Evolutionary conservation across 139 green algal species (phyloP), one percentile per base, ranked within the genome.

Genomic region (Chlorella sp.): DNA sequence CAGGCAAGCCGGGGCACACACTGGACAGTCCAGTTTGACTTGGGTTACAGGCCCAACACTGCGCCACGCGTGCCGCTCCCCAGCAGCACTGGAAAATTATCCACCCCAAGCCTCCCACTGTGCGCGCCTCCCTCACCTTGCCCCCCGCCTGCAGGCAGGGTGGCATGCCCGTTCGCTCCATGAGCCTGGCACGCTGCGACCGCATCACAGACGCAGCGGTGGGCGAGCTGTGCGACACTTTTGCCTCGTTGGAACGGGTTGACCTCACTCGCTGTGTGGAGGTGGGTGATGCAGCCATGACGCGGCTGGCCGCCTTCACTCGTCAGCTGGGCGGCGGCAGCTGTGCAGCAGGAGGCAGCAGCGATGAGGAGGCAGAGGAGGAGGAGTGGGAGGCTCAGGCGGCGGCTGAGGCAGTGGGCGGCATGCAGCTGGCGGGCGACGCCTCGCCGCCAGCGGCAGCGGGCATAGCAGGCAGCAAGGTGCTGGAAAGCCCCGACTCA

Each of bases 231-330:
- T 73, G 58, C 40, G 77, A 83, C 77, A 73, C 58, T 13, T 62
- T 83, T 17, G 24, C 77, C n/a, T 30, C 58, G 30, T 41, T 83
- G 40, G 40, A 11, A 40, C 62, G 78, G 32, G 24, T 84, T 43
- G 78, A 84, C n/a, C 43, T 84, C 43, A 65, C 78, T 30, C 41
- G 78, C 36, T 84, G 78, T 32, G 20, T 44, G 7, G 62, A 84
- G 62, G 62, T 84, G 30, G 28, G 40, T 3, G 78, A 84, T 44
- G 78, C 41, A 19, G 62, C 60, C 41, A 32, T 75, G 41, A 2
- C 26, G 1, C 41, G 62, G 1, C 78, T 84, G 78, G 60, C 78
- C 19, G 43, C 62, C 14, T 84, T 76, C 78, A 76, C 30, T 1
- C 78, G 78, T 6, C 62, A 75, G 51, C 43, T 58, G 22, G 54